Evolutionary conservation across 495 filamentous ascomycete species (phyloP).

Genomic region (Aspergillus panamensis): DNA sequence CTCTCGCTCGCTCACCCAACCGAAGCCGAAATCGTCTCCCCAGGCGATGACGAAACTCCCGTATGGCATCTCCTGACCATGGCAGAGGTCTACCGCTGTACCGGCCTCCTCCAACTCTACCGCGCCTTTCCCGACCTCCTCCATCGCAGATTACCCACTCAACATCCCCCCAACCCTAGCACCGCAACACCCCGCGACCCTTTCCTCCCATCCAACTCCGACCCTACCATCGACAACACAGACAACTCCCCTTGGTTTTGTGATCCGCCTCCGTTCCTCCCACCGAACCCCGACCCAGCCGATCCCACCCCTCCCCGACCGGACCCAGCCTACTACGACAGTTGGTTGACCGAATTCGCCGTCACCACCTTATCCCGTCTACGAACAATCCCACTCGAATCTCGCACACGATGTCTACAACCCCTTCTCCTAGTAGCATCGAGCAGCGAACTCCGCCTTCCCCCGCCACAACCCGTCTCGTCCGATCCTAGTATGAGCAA

Average conservation of each 20-base stretch:
- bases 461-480: constrained; percentile 18
- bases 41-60: constrained; percentile 54
- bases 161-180: constrained; percentile 17
- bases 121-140: constrained; percentile 53
- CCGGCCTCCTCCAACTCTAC: constrained; percentile 53
- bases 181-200: constrained; percentile 18
- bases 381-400: constrained; percentile 49
- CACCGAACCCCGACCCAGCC: constrained; percentile 4
- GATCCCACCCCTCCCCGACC: constrained; percentile 3
- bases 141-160: constrained; percentile 35
- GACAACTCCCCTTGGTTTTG: constrained; percentile 22
- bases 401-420: constrained; percentile 53
- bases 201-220: constrained; percentile 32
- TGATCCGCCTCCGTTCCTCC: constrained; percentile 4
- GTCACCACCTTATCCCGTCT: constrained; percentile 50
- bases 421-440: constrained; percentile 52
- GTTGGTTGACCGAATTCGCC: constrained; percentile 52
- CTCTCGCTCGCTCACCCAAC: constrained; percentile 46
- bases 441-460: constrained; percentile 47
- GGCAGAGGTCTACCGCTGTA: constrained; percentile 54
- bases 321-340: constrained; percentile 30
- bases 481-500: constrained; percentile 15
- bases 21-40: constrained; percentile 48
- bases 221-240: constrained; percentile 19
- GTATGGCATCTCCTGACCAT: constrained; percentile 56